Conservation (phyloP, 331 rosid genomes). For the Pyracantha coccinea region DNA sequence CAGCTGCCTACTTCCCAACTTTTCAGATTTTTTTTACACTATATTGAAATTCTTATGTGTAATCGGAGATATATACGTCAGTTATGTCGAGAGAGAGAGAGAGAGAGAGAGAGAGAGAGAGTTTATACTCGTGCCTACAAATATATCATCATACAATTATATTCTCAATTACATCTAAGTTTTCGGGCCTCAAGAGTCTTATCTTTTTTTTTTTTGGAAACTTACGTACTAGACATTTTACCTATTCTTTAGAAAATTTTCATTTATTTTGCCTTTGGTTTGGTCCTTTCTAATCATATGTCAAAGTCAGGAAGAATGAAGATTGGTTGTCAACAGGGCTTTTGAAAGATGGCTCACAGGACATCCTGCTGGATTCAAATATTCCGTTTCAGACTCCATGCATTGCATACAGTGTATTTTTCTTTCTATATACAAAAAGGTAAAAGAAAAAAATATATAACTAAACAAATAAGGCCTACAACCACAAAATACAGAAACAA, state of each 20-base stretch:
- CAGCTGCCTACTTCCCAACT: not conserved
- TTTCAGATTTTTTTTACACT: not conserved
- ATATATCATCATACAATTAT: no score
- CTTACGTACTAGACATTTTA: not conserved
- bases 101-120: no score
- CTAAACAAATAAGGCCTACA: no score
- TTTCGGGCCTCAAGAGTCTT: no score
- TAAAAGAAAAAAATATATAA: no score
- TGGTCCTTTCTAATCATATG: not conserved
- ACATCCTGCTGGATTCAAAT: not conserved
- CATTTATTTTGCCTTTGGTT: not conserved
- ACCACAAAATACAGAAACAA: no score
- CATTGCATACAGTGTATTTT: not conserved
- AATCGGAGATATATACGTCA: not conserved
- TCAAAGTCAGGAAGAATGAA: not conserved
- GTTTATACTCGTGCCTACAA: no score
- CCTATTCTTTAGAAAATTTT: not conserved
- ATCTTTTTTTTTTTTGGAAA: not conserved
- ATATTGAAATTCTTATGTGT: not conserved
- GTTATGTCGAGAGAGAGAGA: not conserved
- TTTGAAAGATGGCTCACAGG: not conserved
- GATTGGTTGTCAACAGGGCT: not conserved
- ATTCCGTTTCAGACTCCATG: not conserved
- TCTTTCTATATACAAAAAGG: not conserved
- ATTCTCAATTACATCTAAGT: no score